A percentile compares a stretch with the other conserved stretches of the same genome.
Evolutionary conservation across 192 early-diverging fungal genomes (phyloP).

Genomic region (Backusella liffmaniae): DNA sequence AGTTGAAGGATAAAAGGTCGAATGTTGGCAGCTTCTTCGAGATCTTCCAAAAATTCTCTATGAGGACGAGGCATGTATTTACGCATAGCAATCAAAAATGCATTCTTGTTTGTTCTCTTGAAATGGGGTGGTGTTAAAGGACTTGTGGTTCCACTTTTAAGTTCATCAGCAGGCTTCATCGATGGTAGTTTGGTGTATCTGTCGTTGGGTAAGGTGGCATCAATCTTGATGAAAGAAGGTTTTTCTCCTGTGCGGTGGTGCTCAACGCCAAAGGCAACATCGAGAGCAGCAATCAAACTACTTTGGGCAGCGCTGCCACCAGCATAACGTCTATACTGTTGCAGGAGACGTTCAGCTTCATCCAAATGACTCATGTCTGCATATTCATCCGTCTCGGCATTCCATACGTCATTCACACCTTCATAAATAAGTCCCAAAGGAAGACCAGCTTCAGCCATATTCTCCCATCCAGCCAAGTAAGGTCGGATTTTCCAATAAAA

Average conservation of each 20-base stretch:
- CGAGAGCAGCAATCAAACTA: conserved; percentile 87
- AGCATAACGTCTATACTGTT: conserved; percentile 71
- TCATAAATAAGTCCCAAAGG: conserved; percentile 91
- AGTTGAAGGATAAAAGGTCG: conserved; percentile 60
- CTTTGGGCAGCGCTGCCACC: conserved; percentile 96
- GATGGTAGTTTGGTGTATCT: conserved; percentile 35
- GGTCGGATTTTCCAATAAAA: conserved; percentile 94
- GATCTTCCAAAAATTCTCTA: conserved; percentile 80
- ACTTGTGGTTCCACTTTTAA: conserved; percentile 18
- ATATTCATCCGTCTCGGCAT: conserved; percentile 42
- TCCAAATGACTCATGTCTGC: conserved; percentile 48
- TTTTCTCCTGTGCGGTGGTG: conserved; percentile 74
- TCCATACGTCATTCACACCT: conserved; percentile 66
- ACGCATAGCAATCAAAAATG: conserved; percentile 86
- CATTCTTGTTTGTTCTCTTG: conserved; percentile 49
- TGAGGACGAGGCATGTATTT: conserved; percentile 89
- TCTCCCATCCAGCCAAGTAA: conserved; percentile 90
- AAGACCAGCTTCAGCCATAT: conserved; percentile 82
- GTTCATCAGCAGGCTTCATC: conserved; percentile 24
- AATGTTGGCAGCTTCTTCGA: conserved; percentile 63
- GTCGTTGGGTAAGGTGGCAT: conserved; percentile 20
- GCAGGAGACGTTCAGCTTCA: conserved; percentile 50
- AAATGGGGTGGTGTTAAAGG: conserved; percentile 16
- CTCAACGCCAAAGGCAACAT: conserved; percentile 85
- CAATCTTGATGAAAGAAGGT: conserved; percentile 1